Conservation (phyloP, 1,139 yeast genomes). For the Casaregolazyma lundiana region DNA sequence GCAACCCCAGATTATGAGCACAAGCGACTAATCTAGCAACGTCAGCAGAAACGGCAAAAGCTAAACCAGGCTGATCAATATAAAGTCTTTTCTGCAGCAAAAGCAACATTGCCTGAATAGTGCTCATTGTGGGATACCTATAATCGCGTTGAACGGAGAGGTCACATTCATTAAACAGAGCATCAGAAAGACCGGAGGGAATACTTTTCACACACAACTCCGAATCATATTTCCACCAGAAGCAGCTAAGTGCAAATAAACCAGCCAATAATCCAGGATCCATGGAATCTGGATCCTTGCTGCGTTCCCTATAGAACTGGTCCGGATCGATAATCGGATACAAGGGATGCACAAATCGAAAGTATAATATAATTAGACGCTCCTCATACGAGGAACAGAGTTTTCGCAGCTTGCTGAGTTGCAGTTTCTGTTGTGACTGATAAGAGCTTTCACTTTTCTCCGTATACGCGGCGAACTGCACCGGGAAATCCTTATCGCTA, state of each 20-base stretch:
- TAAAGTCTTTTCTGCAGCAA: slow-evolving; percentile 32
- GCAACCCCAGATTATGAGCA: slow-evolving; percentile 34
- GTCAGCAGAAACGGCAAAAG: slow-evolving; percentile 29
- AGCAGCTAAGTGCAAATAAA: slow-evolving; percentile 34
- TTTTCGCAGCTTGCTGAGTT: slow-evolving; percentile 22
- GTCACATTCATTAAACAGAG: slow-evolving; percentile 31
- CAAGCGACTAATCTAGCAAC: slow-evolving; percentile 32
- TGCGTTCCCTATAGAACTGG: slow-evolving; percentile 32
- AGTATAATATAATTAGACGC: slow-evolving; percentile 33
- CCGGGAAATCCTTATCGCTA: slow-evolving; percentile 25
- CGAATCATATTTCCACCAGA: slow-evolving; percentile 38
- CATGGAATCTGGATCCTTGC: slow-evolving; percentile 27
- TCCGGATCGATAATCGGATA: slow-evolving; percentile 36
- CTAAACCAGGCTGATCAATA: slow-evolving; percentile 33
- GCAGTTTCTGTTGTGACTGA: slow-evolving; percentile 15
- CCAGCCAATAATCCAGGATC: slow-evolving; percentile 34
- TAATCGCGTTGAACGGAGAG: slow-evolving; percentile 33
- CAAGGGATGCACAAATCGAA: slow-evolving; percentile 34
- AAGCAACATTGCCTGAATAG: slow-evolving; percentile 41
- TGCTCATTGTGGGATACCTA: slow-evolving; percentile 38
- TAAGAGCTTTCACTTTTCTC: slow-evolving; percentile 21
- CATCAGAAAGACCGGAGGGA: slow-evolving; percentile 29
- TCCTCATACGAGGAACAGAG: slow-evolving; percentile 28
- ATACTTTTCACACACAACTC: slow-evolving; percentile 32
- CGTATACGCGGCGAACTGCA: slow-evolving; percentile 28